These are phyloP conservation scores for Escallonia herrerae DNA, from an alignment of 129 eudicot genomes.

Conservation along the genomic window DNA sequence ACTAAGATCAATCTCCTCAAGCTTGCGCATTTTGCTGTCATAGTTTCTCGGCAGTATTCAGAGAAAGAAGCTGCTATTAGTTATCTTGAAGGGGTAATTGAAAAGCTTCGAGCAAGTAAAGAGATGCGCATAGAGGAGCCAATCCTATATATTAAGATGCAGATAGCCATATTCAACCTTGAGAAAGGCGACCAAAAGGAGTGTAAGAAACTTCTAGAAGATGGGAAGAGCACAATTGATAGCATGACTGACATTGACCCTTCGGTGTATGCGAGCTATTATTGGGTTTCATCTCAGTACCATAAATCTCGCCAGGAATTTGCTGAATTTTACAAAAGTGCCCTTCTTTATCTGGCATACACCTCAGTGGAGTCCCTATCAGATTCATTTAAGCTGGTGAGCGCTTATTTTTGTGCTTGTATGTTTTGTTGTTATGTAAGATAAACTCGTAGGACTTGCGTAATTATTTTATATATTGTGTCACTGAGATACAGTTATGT, in stretches of 20 bases:
- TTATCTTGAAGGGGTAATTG: constrained; percentile 85
- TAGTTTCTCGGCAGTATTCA: constrained; percentile 73
- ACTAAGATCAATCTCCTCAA: constrained; percentile 93
- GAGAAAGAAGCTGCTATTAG: constrained; percentile 79
- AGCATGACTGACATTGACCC: constrained; percentile 98
- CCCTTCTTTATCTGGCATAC: constrained; percentile 84
- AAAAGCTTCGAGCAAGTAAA: constrained; percentile 71
- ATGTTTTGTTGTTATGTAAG: not conserved
- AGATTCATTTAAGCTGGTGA: constrained; percentile 82
- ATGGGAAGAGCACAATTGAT: constrained; percentile 82
- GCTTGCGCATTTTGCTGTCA: constrained; percentile 94
- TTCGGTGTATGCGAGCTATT: constrained; percentile 85
- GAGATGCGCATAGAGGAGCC: constrained; percentile 90
- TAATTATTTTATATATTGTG: not conserved
- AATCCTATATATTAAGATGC: constrained; percentile 78
- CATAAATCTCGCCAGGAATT: constrained; percentile 85
- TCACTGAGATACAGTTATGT: not conserved
- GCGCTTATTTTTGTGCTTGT: constrained; percentile 1
- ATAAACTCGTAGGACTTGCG: not conserved
- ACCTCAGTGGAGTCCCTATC: constrained; percentile 83
- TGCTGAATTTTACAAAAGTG: constrained; percentile 87
- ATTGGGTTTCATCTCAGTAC: constrained; percentile 92
- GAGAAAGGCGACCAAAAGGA: constrained; percentile 84
- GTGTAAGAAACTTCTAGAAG: constrained; percentile 80
- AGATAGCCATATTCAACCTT: constrained; percentile 67